These are phyloP conservation scores for Mycosphaerella arachidis DNA, from an alignment of 2,329 filamentous ascomycete species.

Conservation along the genomic window DNA sequence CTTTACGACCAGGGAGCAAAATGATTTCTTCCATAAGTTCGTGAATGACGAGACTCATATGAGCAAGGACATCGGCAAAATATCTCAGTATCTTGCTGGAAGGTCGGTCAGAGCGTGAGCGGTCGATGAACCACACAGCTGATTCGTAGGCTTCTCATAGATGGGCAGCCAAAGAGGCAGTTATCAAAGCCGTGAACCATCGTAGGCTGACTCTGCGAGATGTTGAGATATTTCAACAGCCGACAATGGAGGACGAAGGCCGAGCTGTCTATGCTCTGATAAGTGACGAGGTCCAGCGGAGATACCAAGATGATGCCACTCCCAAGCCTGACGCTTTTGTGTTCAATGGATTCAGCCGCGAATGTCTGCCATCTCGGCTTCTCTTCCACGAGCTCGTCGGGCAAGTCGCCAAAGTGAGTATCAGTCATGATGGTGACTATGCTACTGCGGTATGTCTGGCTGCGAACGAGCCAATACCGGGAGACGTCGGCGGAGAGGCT, in stretches of 20 bases:
- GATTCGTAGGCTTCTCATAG: slow-evolving; percentile 16
- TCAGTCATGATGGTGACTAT: slow-evolving; percentile 84
- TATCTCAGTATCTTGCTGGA: slow-evolving; percentile 17
- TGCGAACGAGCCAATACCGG: slow-evolving; percentile 23
- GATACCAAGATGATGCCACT: background rate
- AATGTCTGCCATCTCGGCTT: background rate
- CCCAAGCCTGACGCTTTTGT: background rate
- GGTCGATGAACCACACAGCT: background rate
- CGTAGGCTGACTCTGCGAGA: slow-evolving; percentile 32
- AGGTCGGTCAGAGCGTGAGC: slow-evolving; percentile 14
- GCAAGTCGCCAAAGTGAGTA: slow-evolving; percentile 67
- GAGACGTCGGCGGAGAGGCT: slow-evolving; percentile 30
- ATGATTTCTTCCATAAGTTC: slow-evolving; percentile 16
- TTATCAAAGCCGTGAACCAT: slow-evolving; percentile 40
- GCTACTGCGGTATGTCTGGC: slow-evolving; percentile 66
- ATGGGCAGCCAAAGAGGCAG: slow-evolving; percentile 51
- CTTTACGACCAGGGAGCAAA: slow-evolving; percentile 25
- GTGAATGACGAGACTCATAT: background rate
- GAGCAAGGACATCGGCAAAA: background rate
- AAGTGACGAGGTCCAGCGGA: slow-evolving; percentile 3
- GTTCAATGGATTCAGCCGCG: background rate
- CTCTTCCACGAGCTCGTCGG: slow-evolving; percentile 21
- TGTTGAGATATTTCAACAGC: slow-evolving; percentile 36
- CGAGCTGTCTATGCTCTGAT: slow-evolving; percentile 63
- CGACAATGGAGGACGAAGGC: slow-evolving; percentile 51